Percentiles rank a stretch among this genome's conserved stretches.
These are phyloP conservation scores for Asterochloris erici DNA, from an alignment of 139 green algal species.

Conservation along the genomic window DNA sequence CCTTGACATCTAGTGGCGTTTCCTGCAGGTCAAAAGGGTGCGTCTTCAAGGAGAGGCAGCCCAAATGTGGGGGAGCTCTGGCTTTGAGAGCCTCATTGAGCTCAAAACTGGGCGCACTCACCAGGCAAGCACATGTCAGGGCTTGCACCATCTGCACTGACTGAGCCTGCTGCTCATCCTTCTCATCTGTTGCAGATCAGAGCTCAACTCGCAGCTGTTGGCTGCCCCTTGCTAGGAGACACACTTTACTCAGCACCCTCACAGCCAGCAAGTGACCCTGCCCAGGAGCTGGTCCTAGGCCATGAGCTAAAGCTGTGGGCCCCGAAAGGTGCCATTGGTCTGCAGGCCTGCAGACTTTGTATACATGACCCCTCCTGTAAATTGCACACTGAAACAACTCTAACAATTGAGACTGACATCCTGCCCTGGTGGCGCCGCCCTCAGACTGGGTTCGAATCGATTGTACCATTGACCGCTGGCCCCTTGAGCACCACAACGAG, in stretches of 20 bases:
- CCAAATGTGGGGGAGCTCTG: conserved; percentile 30
- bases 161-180: neutral
- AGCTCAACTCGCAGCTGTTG: conserved; percentile 65
- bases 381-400: no score
- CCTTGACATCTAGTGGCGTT: no score
- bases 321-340: conserved; percentile 27
- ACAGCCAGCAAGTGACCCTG: no score
- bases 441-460: no score
- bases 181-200: conserved; percentile 52
- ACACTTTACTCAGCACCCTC: conserved; percentile 45
- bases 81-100: conserved; percentile 54
- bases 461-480: no score
- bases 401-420: no score
- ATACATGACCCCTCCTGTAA: no score
- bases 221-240: conserved; percentile 70
- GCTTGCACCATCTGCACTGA: neutral
- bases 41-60: conserved; percentile 1
- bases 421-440: no score
- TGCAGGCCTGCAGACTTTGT: conserved; percentile 42
- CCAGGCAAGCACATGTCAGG: conserved; percentile 22
- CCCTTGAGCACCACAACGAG: no score
- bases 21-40: neutral
- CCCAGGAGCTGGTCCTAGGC: neutral
- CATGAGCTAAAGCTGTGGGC: neutral
- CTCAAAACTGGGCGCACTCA: conserved; percentile 80